A percentile compares a stretch with the other conserved stretches of the same genome.
These are phyloP conservation scores for rapeseed (Brassica napus) DNA, from an alignment of 345 rosid genomes.

Conservation along the genomic window DNA sequence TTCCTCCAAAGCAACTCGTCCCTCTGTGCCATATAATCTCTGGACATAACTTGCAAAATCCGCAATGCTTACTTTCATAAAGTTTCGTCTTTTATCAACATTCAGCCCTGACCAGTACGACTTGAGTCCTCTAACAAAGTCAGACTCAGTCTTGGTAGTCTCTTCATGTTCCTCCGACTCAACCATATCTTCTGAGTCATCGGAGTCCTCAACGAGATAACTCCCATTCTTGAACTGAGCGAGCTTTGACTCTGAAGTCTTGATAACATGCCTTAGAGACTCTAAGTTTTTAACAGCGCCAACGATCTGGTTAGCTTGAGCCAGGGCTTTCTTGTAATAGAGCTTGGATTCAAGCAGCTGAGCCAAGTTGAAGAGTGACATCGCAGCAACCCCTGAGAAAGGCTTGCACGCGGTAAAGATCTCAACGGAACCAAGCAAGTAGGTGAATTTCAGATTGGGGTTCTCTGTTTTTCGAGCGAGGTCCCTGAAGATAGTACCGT, in stretches of 20 bases:
- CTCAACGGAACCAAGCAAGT: neutral
- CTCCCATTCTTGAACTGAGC: neutral
- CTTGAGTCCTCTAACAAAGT: neutral
- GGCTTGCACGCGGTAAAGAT: neutral
- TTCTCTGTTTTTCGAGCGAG: neutral
- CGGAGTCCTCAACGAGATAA: neutral
- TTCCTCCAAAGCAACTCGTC: slow-evolving; percentile 1
- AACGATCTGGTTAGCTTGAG: neutral
- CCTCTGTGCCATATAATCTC: neutral
- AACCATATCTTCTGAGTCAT: neutral
- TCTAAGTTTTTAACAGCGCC: neutral
- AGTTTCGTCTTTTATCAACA: neutral
- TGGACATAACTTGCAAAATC: neutral
- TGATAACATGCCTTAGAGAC: neutral
- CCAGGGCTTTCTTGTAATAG: neutral
- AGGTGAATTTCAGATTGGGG: neutral
- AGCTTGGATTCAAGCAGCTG: neutral
- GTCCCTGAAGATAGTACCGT: neutral
- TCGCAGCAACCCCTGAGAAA: neutral
- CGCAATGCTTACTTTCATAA: slow-evolving; percentile 18
- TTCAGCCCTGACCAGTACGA: slow-evolving; percentile 14
- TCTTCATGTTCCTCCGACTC: neutral
- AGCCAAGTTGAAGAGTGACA: neutral
- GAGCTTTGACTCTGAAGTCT: neutral
- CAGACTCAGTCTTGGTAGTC: neutral